phyloP scores from a whole-genome alignment of 805 yeast species.

The Schizosaccharomyces cryophilus region DNA sequence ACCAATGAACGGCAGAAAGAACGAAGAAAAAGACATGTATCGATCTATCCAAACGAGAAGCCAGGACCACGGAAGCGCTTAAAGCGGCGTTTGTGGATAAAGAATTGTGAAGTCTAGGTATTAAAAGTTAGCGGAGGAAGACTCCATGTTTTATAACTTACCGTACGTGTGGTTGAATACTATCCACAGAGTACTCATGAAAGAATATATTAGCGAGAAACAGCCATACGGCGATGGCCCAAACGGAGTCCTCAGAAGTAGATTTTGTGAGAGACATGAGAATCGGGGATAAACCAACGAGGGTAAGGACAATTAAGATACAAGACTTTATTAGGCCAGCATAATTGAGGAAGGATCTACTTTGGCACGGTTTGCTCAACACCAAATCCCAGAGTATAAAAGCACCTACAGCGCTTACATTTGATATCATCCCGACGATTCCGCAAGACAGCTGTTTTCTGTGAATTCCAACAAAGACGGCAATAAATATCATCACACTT shows the following conservation, averaged over 20 bases:
- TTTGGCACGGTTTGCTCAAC: slow-evolving; percentile 1
- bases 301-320: slow-evolving; percentile 37
- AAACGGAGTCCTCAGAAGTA: slow-evolving; percentile 79
- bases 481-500: slow-evolving; percentile 34
- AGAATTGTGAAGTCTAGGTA: slow-evolving; percentile 12
- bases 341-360: not conserved
- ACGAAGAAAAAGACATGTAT: slow-evolving; percentile 65
- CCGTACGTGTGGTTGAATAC: slow-evolving; percentile 10
- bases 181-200: slow-evolving; percentile 40
- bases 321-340: slow-evolving; percentile 27
- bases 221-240: slow-evolving; percentile 73
- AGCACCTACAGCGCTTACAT: slow-evolving; percentile 12
- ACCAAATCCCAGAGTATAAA: slow-evolving; percentile 10
- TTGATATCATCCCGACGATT: slow-evolving; percentile 7
- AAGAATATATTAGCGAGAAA: slow-evolving; percentile 40
- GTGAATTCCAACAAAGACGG: slow-evolving; percentile 38
- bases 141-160: not conserved
- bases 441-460: slow-evolving; percentile 12
- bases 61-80: slow-evolving; percentile 67
- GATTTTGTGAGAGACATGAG: slow-evolving; percentile 68
- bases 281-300: slow-evolving; percentile 69
- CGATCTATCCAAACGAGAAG: slow-evolving; percentile 60
- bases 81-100: slow-evolving; percentile 62
- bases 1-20: slow-evolving; percentile 42
- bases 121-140: not conserved